Evolutionary conservation across 805 yeast species (phyloP).

Genomic region (Kluyveromyces lactis): DNA sequence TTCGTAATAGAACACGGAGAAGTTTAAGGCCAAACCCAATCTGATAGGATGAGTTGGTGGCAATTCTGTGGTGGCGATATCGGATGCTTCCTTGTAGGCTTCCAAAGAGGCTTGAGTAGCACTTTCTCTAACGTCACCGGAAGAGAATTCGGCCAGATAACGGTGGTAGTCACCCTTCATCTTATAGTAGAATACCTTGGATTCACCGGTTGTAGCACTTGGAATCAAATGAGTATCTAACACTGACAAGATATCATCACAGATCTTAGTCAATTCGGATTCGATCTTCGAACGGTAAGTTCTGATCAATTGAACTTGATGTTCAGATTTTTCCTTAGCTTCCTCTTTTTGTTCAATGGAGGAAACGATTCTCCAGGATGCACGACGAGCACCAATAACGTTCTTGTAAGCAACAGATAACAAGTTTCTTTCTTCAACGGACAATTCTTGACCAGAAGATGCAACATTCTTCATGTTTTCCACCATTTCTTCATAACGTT

Average conservation of each 20-base stretch:
- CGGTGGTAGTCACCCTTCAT: slow-evolving; percentile 99
- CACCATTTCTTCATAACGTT: slow-evolving; percentile 99
- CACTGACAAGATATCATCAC: slow-evolving; percentile 87
- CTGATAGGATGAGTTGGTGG: slow-evolving; percentile 99
- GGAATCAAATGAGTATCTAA: slow-evolving; percentile 86
- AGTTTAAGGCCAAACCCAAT: slow-evolving; percentile 94
- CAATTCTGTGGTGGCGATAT: slow-evolving; percentile 91
- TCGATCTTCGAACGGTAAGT: slow-evolving; percentile 94
- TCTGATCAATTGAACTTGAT: slow-evolving; percentile 82
- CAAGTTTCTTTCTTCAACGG: slow-evolving; percentile 96
- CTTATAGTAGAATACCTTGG: slow-evolving; percentile 95
- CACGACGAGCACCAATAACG: slow-evolving; percentile 98
- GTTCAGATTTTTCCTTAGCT: slow-evolving; percentile 78
- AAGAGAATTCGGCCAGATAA: slow-evolving; percentile 94
- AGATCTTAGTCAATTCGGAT: slow-evolving; percentile 82
- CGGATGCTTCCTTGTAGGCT: slow-evolving; percentile 92
- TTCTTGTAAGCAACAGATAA: slow-evolving; percentile 96
- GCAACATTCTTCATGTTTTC: slow-evolving; percentile 98
- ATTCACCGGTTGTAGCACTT: slow-evolving; percentile 92
- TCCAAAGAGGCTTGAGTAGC: slow-evolving; percentile 90
- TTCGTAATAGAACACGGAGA: slow-evolving; percentile 97
- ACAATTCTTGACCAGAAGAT: slow-evolving; percentile 87
- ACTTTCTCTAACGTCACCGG: slow-evolving; percentile 81
- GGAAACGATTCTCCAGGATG: slow-evolving; percentile 98
- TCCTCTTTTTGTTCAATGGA: slow-evolving; percentile 98